These are phyloP conservation scores for Psilocybe cubensis DNA, from an alignment of 768 basidiomycete species.

Conservation along the genomic window DNA sequence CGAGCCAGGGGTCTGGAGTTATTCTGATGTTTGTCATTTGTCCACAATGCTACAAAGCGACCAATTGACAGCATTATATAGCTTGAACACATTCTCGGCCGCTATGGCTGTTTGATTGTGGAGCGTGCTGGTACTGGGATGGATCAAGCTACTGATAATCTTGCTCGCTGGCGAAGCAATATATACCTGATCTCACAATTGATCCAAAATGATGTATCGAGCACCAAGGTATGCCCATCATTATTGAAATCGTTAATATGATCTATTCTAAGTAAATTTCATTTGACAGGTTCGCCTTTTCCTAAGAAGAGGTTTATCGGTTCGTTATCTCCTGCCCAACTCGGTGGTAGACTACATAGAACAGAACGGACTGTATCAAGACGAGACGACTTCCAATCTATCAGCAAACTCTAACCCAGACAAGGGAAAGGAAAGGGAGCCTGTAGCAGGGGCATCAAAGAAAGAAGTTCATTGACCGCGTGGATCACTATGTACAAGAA, in stretches of 20 bases:
- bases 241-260: not conserved
- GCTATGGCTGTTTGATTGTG: constrained; percentile 93
- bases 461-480: constrained; percentile 26
- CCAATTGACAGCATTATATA: constrained; percentile 31
- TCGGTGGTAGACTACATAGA: constrained; percentile 96
- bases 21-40: constrained; percentile 77
- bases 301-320: constrained; percentile 77
- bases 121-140: constrained; percentile 95
- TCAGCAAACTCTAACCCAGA: constrained; percentile 26
- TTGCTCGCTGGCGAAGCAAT: constrained; percentile 79
- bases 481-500: constrained; percentile 1
- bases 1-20: constrained; percentile 97
- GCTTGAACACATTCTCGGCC: constrained; percentile 95
- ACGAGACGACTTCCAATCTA: constrained; percentile 45
- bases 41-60: constrained; percentile 1
- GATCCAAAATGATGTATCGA: constrained; percentile 97
- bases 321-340: constrained; percentile 89
- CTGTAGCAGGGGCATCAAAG: constrained; percentile 27
- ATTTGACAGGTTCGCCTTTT: constrained; percentile 63
- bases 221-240: constrained; percentile 72
- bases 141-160: constrained; percentile 76
- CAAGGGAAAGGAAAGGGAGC: constrained; percentile 42
- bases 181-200: constrained; percentile 92
- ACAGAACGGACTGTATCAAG: constrained; percentile 74
- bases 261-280: not conserved